phyloP scores from a whole-genome alignment of 768 basidiomycete species.

The Phlebiopsis gigantea region DNA sequence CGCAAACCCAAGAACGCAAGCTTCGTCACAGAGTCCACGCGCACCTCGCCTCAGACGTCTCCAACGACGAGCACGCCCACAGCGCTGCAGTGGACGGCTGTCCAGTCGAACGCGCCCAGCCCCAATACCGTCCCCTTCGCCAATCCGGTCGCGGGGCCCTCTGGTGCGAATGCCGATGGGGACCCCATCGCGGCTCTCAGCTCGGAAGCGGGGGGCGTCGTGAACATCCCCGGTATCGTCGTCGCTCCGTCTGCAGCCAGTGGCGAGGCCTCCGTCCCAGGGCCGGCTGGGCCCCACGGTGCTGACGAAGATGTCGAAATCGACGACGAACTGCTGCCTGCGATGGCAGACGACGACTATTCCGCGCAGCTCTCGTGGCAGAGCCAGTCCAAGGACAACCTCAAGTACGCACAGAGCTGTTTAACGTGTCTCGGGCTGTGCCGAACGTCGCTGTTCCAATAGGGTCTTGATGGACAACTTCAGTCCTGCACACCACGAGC shows the following conservation, averaged over 20 bases:
- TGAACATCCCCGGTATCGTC: constrained; percentile 20
- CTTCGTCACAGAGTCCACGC: constrained; percentile 12
- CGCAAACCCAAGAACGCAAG: constrained; percentile 26
- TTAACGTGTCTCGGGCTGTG: neutral
- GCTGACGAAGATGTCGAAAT: constrained; percentile 58
- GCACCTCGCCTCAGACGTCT: constrained; percentile 15
- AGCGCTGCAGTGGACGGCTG: constrained; percentile 13
- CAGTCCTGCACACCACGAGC: constrained; percentile 75
- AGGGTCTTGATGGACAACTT: constrained; percentile 91
- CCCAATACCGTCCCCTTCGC: constrained; percentile 7
- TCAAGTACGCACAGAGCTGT: constrained; percentile 49
- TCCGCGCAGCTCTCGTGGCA: constrained; percentile 80
- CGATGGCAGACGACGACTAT: constrained; percentile 88
- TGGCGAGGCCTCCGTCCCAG: constrained; percentile 2
- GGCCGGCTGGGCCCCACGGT: constrained; percentile 9
- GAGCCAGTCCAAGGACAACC: constrained; percentile 83
- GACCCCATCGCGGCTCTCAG: neutral
- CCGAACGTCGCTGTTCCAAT: neutral
- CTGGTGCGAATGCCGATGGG: neutral
- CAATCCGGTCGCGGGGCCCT: neutral
- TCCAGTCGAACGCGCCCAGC: constrained; percentile 1
- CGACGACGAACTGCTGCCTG: constrained; percentile 74
- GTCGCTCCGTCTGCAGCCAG: neutral
- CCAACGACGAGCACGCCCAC: constrained; percentile 16
- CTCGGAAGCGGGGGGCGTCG: constrained; percentile 8